Conservation (phyloP, 352 stramenopile species). For the Globisporangium carolinianum region DNA sequence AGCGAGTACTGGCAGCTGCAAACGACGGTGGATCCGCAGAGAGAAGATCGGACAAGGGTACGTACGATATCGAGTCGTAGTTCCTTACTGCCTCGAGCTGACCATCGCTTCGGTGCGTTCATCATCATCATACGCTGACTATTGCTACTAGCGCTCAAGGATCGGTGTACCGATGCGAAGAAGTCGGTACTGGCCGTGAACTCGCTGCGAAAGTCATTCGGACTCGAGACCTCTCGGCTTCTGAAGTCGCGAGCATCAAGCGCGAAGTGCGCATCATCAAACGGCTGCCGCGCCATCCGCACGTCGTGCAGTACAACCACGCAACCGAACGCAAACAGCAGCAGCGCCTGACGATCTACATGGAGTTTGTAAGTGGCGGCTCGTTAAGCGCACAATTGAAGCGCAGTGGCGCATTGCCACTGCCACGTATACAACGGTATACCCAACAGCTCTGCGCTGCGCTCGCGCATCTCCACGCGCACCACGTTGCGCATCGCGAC, state of each 20-base stretch:
- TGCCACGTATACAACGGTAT: slow-evolving; percentile 50
- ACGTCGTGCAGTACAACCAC: slow-evolving; percentile 63
- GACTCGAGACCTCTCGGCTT: slow-evolving; percentile 39
- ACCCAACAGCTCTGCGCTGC: slow-evolving; percentile 77
- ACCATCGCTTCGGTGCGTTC: neutral
- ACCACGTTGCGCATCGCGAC: slow-evolving; percentile 85
- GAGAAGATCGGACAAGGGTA: slow-evolving; percentile 80
- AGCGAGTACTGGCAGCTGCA: slow-evolving; percentile 13
- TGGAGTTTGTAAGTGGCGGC: slow-evolving; percentile 83
- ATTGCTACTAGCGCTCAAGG: slow-evolving; percentile 33
- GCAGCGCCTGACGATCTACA: slow-evolving; percentile 64
- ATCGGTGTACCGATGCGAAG: slow-evolving; percentile 64
- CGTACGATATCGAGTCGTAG: neutral
- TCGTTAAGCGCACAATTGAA: slow-evolving; percentile 62
- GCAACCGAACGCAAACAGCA: slow-evolving; percentile 38
- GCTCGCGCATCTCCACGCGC: slow-evolving; percentile 81
- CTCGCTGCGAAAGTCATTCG: slow-evolving; percentile 67
- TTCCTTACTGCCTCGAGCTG: neutral
- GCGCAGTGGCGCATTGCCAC: slow-evolving; percentile 29
- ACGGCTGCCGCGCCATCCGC: slow-evolving; percentile 29
- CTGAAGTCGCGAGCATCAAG: slow-evolving; percentile 53
- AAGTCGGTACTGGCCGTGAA: slow-evolving; percentile 39
- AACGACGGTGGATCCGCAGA: slow-evolving; percentile 47
- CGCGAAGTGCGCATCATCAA: slow-evolving; percentile 68
- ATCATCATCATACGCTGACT: neutral